Evolutionary conservation across 1,284 basidiomycete species (phyloP), one percentile per base, ranked within the genome.

Genomic region (Cryptococcus deneoformans): DNA sequence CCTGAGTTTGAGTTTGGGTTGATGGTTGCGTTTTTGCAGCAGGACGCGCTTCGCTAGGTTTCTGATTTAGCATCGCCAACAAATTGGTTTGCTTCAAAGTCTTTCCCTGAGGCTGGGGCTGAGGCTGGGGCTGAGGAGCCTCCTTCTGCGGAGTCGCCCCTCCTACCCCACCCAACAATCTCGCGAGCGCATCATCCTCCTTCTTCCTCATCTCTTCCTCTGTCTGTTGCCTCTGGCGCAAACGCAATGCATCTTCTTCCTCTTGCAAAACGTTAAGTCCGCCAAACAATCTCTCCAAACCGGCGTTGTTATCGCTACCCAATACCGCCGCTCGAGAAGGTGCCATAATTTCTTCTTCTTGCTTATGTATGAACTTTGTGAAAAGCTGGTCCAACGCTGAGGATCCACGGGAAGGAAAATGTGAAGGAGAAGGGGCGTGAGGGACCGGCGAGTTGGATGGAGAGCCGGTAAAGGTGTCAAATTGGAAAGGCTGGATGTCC

Each of bases 351-450:
- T 68, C 67, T 52, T 68, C 60, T 43, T 69, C 60, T 52, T 75
- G 70, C 47, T 72, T 72, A 39, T 68, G 67, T 40, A 75, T 62
- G 56, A 74, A 75, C 20, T 62, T 65, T 20, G 67, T 57, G 39
- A 75, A 74, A 1, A 75, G 64, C 35, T 70, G 59, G 53, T 75
- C 73, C 16, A 74, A 63, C 6, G 70, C 66, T 5, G 67, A 63
- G 42, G 55, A n/a, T 49, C 56, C 56, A 3, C 44, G 43, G 51
- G 50, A 52, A 20, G 48, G 45, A 16, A 45, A 34, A 43, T 48
- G 45, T 37, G 61, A 56, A 24, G 24, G 4, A 43, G 62, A 56
- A 36, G 61, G 47, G 12, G 29, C 34, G 6, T 47, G 46, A 24
- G 46, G 44, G 14, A 42, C 40, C 38, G 51, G 46, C 35, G 61